Conservation (phyloP, 1,139 yeast genomes). For the Debaryomycetaceae sp. region DNA sequence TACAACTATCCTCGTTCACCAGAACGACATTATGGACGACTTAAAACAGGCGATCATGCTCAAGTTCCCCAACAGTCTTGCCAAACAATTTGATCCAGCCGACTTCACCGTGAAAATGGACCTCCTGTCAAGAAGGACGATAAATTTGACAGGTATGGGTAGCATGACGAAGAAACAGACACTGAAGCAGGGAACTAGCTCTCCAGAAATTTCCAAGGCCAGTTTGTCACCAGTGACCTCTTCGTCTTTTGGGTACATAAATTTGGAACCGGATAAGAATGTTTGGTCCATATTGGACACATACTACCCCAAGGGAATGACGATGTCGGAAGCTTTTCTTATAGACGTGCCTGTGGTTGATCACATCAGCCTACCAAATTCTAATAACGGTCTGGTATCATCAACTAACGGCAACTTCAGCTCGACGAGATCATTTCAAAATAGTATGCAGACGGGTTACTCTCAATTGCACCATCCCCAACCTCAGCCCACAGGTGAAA, state of each 20-base stretch:
- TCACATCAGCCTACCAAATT: not conserved
- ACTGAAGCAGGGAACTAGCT: slow-evolving; percentile 1
- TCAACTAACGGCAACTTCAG: not conserved
- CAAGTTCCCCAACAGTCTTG: slow-evolving; percentile 71
- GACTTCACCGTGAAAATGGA: slow-evolving; percentile 51
- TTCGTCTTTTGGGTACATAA: slow-evolving; percentile 9
- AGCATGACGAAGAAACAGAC: slow-evolving; percentile 1
- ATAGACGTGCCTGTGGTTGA: slow-evolving; percentile 40
- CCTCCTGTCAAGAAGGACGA: slow-evolving; percentile 12
- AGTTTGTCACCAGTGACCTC: slow-evolving; percentile 1
- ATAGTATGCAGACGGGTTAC: not conserved
- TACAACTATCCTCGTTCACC: slow-evolving; percentile 58
- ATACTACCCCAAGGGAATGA: slow-evolving; percentile 67
- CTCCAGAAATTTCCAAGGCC: slow-evolving; percentile 3
- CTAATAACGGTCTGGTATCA: not conserved
- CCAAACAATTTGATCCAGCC: slow-evolving; percentile 62
- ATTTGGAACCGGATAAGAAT: slow-evolving; percentile 62
- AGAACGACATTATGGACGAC: slow-evolving; percentile 67
- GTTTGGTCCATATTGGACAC: slow-evolving; percentile 60
- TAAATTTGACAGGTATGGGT: slow-evolving; percentile 3
- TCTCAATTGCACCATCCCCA: not conserved
- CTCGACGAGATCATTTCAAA: not conserved
- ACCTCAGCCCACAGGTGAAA: not conserved
- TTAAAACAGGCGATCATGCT: slow-evolving; percentile 56
- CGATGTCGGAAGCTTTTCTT: slow-evolving; percentile 62